phyloP scores from a whole-genome alignment of 2,329 filamentous ascomycete species.

The Aschersonia sp. region DNA sequence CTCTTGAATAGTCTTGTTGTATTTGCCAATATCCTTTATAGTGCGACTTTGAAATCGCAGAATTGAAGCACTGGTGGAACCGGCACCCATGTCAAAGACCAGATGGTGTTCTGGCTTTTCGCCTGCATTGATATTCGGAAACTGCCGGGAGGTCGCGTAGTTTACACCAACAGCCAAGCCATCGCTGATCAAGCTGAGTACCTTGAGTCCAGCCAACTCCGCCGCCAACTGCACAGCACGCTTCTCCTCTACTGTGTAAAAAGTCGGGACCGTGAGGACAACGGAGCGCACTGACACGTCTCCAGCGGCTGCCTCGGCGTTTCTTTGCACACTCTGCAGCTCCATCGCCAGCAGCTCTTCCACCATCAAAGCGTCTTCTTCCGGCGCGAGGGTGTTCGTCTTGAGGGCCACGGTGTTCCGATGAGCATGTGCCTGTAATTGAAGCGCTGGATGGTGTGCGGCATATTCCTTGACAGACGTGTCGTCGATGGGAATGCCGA shows the following conservation, averaged over 20 bases:
- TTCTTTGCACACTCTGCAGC: conserved; percentile 77
- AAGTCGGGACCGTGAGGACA: conserved; percentile 80
- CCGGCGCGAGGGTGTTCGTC: conserved; percentile 50
- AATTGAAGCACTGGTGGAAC: conserved; percentile 80
- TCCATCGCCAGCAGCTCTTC: conserved; percentile 96
- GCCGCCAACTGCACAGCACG: conserved; percentile 73
- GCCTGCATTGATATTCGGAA: conserved; percentile 70
- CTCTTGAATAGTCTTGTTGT: conserved; percentile 94
- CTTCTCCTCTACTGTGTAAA: conserved; percentile 84
- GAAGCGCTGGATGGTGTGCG: conserved; percentile 63
- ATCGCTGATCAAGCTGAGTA: conserved; percentile 76
- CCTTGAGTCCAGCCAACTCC: conserved; percentile 73
- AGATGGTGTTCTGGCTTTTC: conserved; percentile 83
- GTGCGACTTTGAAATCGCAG: conserved; percentile 78
- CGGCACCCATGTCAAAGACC: conserved; percentile 96
- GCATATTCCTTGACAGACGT: conserved; percentile 56
- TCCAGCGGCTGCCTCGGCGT: conserved; percentile 73
- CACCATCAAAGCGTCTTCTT: conserved; percentile 58
- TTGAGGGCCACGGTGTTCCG: conserved; percentile 69
- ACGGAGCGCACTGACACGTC: conserved; percentile 63
- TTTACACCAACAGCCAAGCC: conserved; percentile 87
- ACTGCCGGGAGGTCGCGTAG: conserved; percentile 84
- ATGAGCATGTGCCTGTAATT: conserved; percentile 43
- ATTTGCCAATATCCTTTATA: conserved; percentile 84
- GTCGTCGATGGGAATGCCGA: conserved; percentile 56